Conservation (phyloP, 176 grass and related monocot species). For the Eleusine coracana region DNA sequence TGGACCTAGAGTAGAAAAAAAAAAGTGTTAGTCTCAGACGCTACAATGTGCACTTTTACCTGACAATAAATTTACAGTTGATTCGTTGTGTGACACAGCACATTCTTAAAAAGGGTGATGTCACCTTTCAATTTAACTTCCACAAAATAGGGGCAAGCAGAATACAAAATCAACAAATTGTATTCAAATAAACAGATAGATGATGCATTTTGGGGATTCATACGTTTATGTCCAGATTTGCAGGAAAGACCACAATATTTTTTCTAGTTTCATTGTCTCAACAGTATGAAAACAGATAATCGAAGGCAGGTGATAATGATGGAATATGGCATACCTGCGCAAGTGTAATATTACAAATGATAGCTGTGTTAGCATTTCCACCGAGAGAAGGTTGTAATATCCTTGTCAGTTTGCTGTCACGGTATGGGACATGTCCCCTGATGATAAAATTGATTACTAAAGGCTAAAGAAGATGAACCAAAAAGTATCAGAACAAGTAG, state of each 20-base stretch:
- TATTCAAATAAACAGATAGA: conserved; percentile 24
- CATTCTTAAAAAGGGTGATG: conserved; percentile 3
- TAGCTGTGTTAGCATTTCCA: conserved; percentile 94
- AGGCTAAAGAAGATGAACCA: conserved; percentile 36
- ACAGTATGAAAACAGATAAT: conserved; percentile 5
- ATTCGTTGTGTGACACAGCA: background rate
- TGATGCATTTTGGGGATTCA: background rate
- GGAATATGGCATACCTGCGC: conserved; percentile 62
- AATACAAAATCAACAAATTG: conserved; percentile 13
- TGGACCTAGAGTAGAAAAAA: conserved; percentile 61
- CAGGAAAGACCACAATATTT: background rate
- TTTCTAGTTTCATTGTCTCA: conserved; percentile 20
- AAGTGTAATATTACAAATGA: conserved; percentile 97
- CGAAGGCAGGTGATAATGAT: background rate
- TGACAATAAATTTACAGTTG: background rate
- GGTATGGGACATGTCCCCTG: conserved; percentile 91
- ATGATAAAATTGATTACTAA: conserved; percentile 40
- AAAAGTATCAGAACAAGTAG: conserved; percentile 30
- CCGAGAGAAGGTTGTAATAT: conserved; percentile 92
- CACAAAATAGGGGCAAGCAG: conserved; percentile 4
- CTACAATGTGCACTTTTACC: background rate
- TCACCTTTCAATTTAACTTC: conserved; percentile 29
- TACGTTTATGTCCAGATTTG: conserved; percentile 17
- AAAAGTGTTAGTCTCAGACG: conserved; percentile 3
- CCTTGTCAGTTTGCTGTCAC: conserved; percentile 92